phyloP scores from a whole-genome alignment of 2,329 filamentous ascomycete genomes.

The Lizonia empirigonia region DNA sequence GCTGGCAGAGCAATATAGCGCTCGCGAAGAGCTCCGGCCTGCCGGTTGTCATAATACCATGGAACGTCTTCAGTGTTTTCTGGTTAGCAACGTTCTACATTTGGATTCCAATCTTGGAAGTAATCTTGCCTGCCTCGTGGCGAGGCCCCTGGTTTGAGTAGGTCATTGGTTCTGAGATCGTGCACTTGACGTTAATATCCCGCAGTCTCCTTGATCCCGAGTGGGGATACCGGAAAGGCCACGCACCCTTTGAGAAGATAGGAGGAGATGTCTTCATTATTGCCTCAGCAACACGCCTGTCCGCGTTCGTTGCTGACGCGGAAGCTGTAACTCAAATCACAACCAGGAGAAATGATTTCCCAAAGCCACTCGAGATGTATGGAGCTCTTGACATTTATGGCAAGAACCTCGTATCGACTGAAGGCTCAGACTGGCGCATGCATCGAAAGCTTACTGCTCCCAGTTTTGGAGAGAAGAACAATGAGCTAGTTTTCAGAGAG shows the following conservation, averaged over 20 bases:
- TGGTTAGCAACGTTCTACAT: conserved; percentile 63
- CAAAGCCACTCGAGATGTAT: conserved; percentile 68
- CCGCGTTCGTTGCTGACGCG: conserved; percentile 65
- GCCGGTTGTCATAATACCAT: conserved; percentile 51
- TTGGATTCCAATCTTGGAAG: conserved; percentile 62
- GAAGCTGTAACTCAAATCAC: conserved; percentile 71
- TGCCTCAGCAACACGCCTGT: conserved; percentile 62
- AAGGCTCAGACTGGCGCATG: conserved; percentile 71
- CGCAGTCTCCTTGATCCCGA: conserved; percentile 62
- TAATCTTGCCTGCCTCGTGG: conserved; percentile 58
- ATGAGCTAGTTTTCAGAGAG: conserved; percentile 68
- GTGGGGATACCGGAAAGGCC: conserved; percentile 63
- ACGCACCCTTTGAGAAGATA: conserved; percentile 62
- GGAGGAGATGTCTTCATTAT: conserved; percentile 67
- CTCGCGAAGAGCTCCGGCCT: conserved; percentile 54
- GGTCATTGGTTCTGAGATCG: conserved; percentile 31
- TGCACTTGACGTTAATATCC: conserved; percentile 6
- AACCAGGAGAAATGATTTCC: conserved; percentile 70
- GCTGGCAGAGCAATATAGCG: conserved; percentile 50
- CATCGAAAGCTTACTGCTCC: conserved; percentile 75
- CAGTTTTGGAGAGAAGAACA: conserved; percentile 78
- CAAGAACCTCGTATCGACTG: conserved; percentile 72
- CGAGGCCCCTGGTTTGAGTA: conserved; percentile 67
- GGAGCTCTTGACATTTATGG: conserved; percentile 68
- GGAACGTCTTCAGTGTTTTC: conserved; percentile 56